Evolutionary conservation across 2,329 filamentous ascomycete genomes (phyloP), one percentile per base, ranked within the genome.

Genomic region (Claviceps sorghi): DNA sequence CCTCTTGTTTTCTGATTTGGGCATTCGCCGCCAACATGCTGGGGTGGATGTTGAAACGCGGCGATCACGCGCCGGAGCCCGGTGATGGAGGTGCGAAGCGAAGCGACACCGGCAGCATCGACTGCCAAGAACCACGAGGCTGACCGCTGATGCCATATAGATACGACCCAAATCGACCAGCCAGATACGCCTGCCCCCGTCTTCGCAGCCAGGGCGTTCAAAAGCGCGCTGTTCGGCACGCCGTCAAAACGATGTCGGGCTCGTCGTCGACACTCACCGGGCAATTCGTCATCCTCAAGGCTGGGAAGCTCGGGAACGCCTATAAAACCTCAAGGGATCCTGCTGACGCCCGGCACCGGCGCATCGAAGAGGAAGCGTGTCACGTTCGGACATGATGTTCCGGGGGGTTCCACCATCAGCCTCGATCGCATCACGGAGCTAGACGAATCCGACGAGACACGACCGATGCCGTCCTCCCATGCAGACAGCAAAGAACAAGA

Each of bases 181-280:
- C 80, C 80, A 41, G 80, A 84, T 58, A 84, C 81, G 17, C 81
- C 81, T 7, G 81, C 79, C 0, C 80, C 81, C 2, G 75, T 84
- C 0, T 84, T 84, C 61, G 81, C 80, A 2, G 80, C 80, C 40
- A 75, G 81, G 54, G 81, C 81, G 6, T 70, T 84, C 60, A 82
- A 78, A 59, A 80, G 74, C 58, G 80, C 78, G 29, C 65, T 84
- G 46, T 84, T 83, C 59, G 81, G 81, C 42, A 79, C 78, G 3
- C 77, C 79, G 11, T 67, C 70, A 15, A 66, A 68, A 49, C 62
- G 62, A 15, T 62, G 63, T 46, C 64, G 70, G 48, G 66, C 36
- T n/a, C 36, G 69, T 58, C 60, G 54, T 38, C 59, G 57, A 58
- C 56, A 55, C 52, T 51, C 55, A 13, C 45, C 36, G 53, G 58